Evolutionary conservation across 2,329 filamentous ascomycete species (phyloP).

Genomic region (Talaromyces pinophilus): DNA sequence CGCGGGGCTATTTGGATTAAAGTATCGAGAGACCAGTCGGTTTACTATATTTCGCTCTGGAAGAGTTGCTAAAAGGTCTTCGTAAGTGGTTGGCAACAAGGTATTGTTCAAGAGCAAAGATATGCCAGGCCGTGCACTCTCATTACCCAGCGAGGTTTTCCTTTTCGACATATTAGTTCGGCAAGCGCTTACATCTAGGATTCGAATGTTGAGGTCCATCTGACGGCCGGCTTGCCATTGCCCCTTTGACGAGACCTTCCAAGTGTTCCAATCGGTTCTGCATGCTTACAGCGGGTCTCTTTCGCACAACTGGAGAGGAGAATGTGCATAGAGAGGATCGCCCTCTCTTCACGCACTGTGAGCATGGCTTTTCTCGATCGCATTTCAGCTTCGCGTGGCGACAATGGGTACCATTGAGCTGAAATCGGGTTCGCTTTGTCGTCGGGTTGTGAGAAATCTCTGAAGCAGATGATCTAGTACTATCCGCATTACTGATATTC

Average conservation of each 20-base stretch:
- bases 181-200: neutral
- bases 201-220: neutral
- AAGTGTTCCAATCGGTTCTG: slow-evolving; percentile 4
- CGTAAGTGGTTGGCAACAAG: neutral
- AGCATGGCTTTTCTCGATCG: slow-evolving; percentile 12
- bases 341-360: slow-evolving; percentile 12
- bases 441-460: neutral
- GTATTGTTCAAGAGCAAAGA: slow-evolving; percentile 8
- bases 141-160: neutral
- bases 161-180: neutral
- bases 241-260: slow-evolving; percentile 17
- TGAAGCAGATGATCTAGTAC: neutral
- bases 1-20: slow-evolving; percentile 12
- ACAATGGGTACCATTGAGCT: slow-evolving; percentile 11
- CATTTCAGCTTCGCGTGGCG: slow-evolving; percentile 18
- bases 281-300: slow-evolving; percentile 12
- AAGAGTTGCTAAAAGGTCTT: slow-evolving; percentile 4
- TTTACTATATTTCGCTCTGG: slow-evolving; percentile 13
- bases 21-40: slow-evolving; percentile 16
- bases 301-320: slow-evolving; percentile 5
- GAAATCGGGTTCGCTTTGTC: neutral
- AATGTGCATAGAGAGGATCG: slow-evolving; percentile 14
- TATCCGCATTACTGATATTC: neutral
- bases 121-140: neutral
- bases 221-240: slow-evolving; percentile 17